Evolutionary conservation across 1,284 basidiomycete species (phyloP).

Genomic region (Coriolopsis trogii): DNA sequence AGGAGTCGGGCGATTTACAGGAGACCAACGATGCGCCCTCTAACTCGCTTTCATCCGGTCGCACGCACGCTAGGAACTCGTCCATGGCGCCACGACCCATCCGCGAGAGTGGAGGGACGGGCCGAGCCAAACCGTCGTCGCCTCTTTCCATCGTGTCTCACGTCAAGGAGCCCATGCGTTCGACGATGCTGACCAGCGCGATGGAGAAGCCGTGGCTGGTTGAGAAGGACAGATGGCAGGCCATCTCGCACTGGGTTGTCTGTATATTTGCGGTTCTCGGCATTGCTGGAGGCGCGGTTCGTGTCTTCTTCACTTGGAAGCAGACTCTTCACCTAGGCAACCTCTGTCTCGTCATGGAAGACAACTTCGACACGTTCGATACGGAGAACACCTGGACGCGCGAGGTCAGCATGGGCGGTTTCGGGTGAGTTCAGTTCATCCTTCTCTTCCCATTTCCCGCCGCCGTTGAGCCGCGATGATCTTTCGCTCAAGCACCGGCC

Average conservation of each 20-base stretch:
- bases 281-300: conserved; percentile 13
- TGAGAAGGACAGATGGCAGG: conserved; percentile 59
- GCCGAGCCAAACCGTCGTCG: conserved; percentile 2
- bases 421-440: conserved; percentile 59
- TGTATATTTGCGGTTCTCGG: conserved; percentile 58
- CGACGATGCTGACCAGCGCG: conserved; percentile 63
- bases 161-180: conserved; percentile 55
- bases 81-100: conserved; percentile 36
- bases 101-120: conserved; percentile 14
- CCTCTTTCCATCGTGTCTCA: conserved; percentile 23
- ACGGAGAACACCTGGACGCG: conserved; percentile 69
- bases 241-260: conserved; percentile 72
- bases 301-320: conserved; percentile 52
- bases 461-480: too few relatives aligned
- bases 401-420: conserved; percentile 84
- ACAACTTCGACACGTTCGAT: conserved; percentile 75
- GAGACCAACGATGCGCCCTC: conserved; percentile 7
- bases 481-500: too few relatives aligned
- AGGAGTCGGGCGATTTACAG: conserved; percentile 15
- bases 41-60: conserved; percentile 18
- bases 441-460: neutral
- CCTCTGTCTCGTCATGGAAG: conserved; percentile 78
- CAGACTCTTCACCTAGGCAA: conserved; percentile 56
- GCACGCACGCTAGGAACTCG: conserved; percentile 34
- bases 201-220: conserved; percentile 75